Evolutionary conservation across 768 basidiomycete species (phyloP), one percentile per base, ranked within the genome.

Genomic region (Vararia minispora): DNA sequence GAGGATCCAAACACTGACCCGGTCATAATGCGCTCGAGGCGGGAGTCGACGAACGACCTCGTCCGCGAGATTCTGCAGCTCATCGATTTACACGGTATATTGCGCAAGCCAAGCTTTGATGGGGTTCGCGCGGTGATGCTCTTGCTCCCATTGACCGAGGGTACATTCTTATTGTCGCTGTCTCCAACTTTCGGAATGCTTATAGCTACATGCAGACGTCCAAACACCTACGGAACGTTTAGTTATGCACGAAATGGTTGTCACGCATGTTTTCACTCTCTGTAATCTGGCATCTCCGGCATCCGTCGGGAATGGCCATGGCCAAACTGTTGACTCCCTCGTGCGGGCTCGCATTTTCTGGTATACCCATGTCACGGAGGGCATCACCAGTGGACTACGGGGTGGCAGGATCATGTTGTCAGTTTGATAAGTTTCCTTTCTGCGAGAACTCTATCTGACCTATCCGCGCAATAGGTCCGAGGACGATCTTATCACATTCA

Each of bases 351-450:
- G 90, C 22, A 68, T 92, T 23, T 92, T 88, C 55, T 94, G 88
- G 85, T 94, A 90, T 50, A 76, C 83, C 6, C 75, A 89, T 45
- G 74, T 82, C 18, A 79, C 86, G 42, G 91, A 94, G 58, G 85
- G 87, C 21, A 70, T 91, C 16, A 75, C 76, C 2, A 83, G 75
- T 7, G 91, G 81, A 16, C 67, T 92, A 41, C 71, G 78, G 35
- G 91, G 91, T n/a, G 81, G 87, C 2, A 79, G 87, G 27, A 67
- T 94, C 33, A 64, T 81, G 32, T 59, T 94, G 87, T 88, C 61
- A 50, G 85, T 46, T 8, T 16, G 28, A 24, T 39, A 28, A 21
- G 12, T 27, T 14, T 22, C 28, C 9, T 28, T 14, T 29, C 37
- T 48, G n/a, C 52, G 20, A 28, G 18, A 20, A 6, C 29, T 26